Evolutionary conservation across 495 filamentous ascomycete genomes (phyloP), one percentile per base, ranked within the genome.

Genomic region (Penicillium lividum): DNA sequence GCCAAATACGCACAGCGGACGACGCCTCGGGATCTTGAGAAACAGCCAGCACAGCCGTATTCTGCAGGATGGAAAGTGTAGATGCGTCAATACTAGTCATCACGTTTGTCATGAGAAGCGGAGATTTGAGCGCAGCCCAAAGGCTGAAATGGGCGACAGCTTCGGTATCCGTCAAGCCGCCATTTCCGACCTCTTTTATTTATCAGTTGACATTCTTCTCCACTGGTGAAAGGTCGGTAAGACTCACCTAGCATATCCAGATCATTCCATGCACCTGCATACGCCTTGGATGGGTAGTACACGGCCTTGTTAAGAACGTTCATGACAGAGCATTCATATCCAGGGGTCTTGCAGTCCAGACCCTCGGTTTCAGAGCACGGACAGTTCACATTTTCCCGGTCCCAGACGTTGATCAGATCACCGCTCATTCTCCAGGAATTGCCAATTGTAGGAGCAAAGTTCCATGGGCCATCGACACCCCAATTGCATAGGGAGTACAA

Each of bases 401-500:
- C 56, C 62, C 64, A 72, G 18, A 60, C 42, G 43, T 73, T 62
- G 22, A 34, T 49, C 27, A 65, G 38, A 40, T 87, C 84, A 5
- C 80, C 82, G 28, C 74, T 73, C 57, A 80, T 85, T 16, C 84
- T 72, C 76, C 81, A 84, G 5, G 78, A 82, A 60, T 87, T 84
- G 4, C 81, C 78, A 18, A 84, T 81, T 3, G 74, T 76, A 28
- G 77, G 73, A 1, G 80, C 85, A 76, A 83, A 88, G 48, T 79
- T 77, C 80, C 80, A 82, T 1, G 75, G 75, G 22, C 75, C 68
- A 45, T 80, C 77, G 48, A 71, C 71, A 16, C 69, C 75, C 84
- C 84, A 86, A 53, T 82, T 74, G 69, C 84, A 89, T 9, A 89
- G 71, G 27, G 77, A 81, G 67, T 87, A 91, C 43, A 88, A 70